These are phyloP conservation scores for Bremia lactucae DNA, from an alignment of 352 stramenopile genomes.

Conservation along the genomic window DNA sequence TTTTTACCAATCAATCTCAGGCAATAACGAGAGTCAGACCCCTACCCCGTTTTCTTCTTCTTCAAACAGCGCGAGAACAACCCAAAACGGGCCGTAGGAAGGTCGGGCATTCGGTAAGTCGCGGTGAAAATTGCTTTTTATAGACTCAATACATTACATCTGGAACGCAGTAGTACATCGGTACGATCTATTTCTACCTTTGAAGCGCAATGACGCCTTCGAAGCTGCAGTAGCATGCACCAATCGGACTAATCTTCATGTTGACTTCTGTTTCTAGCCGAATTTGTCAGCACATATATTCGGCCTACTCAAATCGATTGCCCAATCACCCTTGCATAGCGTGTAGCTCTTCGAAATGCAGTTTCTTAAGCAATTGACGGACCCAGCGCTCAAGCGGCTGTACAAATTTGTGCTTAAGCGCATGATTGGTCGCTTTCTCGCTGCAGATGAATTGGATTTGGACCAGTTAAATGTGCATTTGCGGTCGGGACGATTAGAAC, in stretches of 20 bases:
- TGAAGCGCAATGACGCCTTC: too few relatives aligned
- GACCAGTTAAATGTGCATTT: slow-evolving; percentile 82
- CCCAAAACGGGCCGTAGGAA: slow-evolving; percentile 12
- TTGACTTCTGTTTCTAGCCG: too few relatives aligned
- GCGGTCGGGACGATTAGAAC: slow-evolving; percentile 57
- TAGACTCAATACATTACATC: too few relatives aligned
- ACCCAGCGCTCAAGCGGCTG: slow-evolving; percentile 82
- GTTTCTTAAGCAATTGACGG: slow-evolving; percentile 84
- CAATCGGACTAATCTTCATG: too few relatives aligned
- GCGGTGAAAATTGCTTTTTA: slow-evolving; percentile 5
- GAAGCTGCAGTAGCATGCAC: background rate
- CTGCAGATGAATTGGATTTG: slow-evolving; percentile 73
- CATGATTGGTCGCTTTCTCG: slow-evolving; percentile 80
- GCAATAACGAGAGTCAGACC: too few relatives aligned
- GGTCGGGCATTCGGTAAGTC: slow-evolving; percentile 12
- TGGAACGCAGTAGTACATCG: too few relatives aligned
- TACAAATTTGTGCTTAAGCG: slow-evolving; percentile 89
- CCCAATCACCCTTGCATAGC: too few relatives aligned
- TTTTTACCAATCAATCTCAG: too few relatives aligned
- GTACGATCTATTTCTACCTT: too few relatives aligned
- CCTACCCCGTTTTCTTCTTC: slow-evolving; percentile 12
- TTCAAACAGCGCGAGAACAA: slow-evolving; percentile 22
- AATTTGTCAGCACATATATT: too few relatives aligned
- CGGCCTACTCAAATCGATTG: too few relatives aligned
- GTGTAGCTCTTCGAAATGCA: too few relatives aligned